These are phyloP conservation scores for Dunaliella primolecta DNA, from an alignment of 139 green algal genomes.

Conservation along the genomic window DNA sequence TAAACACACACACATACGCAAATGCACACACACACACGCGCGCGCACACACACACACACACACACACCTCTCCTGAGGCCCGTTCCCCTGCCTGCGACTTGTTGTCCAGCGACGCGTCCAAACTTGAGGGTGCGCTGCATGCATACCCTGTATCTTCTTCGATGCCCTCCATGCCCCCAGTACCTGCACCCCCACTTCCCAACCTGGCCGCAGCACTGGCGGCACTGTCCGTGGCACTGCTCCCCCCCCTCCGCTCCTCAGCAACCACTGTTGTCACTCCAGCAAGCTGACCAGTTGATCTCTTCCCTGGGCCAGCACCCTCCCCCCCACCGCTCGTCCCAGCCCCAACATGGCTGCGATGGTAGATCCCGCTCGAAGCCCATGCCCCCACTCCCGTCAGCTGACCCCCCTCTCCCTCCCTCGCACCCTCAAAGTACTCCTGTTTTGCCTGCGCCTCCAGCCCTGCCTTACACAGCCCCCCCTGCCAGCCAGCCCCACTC, in stretches of 20 bases:
- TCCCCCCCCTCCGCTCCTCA: background rate
- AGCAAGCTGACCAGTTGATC: constrained; percentile 3
- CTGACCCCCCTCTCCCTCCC: background rate
- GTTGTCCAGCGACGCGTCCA: background rate
- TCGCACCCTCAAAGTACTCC: too few species aligned
- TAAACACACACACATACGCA: background rate
- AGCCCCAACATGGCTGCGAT: too few species aligned
- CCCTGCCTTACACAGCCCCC: background rate
- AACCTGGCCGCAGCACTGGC: background rate
- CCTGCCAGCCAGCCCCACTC: background rate
- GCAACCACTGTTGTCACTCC: background rate
- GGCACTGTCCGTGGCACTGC: background rate
- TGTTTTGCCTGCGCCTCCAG: background rate
- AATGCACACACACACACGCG: background rate
- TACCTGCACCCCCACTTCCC: background rate
- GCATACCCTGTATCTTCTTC: background rate
- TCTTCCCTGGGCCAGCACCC: background rate
- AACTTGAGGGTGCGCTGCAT: background rate
- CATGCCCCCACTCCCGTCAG: background rate
- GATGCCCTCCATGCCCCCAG: background rate
- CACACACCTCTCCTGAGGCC: background rate
- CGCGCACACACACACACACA: background rate
- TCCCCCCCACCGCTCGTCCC: background rate
- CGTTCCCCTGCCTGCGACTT: background rate
- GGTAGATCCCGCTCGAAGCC: background rate